phyloP scores from a whole-genome alignment of 2,329 filamentous ascomycete genomes.

The Hypoxylon sp. region DNA sequence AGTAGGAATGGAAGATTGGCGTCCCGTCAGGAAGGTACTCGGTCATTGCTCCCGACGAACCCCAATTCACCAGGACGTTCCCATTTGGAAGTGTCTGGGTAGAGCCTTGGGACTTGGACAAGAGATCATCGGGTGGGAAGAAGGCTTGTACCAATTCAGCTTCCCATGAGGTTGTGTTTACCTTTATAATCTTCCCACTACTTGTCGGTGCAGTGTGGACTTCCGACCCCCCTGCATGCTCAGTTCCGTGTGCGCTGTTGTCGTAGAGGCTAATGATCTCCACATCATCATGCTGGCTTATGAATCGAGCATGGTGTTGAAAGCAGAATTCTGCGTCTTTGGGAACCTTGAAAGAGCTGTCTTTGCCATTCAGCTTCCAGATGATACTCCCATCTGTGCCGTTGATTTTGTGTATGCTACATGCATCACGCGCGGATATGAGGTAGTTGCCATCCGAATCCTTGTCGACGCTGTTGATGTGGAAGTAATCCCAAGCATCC shows the following conservation, averaged over 20 bases:
- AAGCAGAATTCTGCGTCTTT: slow-evolving; percentile 61
- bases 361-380: slow-evolving; percentile 68
- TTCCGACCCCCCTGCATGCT: slow-evolving; percentile 55
- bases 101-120: slow-evolving; percentile 63
- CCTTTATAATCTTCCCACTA: slow-evolving; percentile 64
- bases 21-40: slow-evolving; percentile 58
- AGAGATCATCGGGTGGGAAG: slow-evolving; percentile 64
- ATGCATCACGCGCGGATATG: slow-evolving; percentile 67
- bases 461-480: slow-evolving; percentile 71
- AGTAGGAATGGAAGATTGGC: slow-evolving; percentile 59
- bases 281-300: slow-evolving; percentile 59
- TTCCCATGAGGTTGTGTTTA: slow-evolving; percentile 62
- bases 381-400: slow-evolving; percentile 63
- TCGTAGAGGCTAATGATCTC: slow-evolving; percentile 69
- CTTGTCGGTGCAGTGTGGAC: slow-evolving; percentile 54
- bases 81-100: slow-evolving; percentile 56
- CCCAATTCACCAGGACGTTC: slow-evolving; percentile 65
- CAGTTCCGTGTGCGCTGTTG: slow-evolving; percentile 65
- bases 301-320: slow-evolving; percentile 68
- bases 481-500: slow-evolving; percentile 68
- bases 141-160: slow-evolving; percentile 65
- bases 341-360: slow-evolving; percentile 59
- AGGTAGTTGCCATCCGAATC: slow-evolving; percentile 66
- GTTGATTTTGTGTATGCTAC: slow-evolving; percentile 64
- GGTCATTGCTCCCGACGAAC: slow-evolving; percentile 64